Conservation (phyloP, 2,329 filamentous ascomycete genomes). For the Fusarium goolgardi region DNA sequence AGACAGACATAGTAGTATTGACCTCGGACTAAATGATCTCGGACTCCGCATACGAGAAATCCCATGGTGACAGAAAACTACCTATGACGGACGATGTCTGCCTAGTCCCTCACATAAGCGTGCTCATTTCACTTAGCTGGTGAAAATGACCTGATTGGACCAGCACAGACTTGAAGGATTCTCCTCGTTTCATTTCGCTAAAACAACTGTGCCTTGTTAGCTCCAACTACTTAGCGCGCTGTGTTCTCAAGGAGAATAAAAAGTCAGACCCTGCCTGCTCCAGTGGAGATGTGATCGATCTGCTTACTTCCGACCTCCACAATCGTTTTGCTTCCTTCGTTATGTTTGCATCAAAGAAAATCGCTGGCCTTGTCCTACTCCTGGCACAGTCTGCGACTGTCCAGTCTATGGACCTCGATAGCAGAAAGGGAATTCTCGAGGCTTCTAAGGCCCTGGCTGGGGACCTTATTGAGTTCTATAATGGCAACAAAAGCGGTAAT, state of each 20-base stretch:
- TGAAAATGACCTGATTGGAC: neutral
- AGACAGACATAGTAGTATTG: neutral
- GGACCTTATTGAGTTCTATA: constrained; percentile 63
- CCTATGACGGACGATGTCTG: neutral
- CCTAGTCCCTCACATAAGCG: neutral
- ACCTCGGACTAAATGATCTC: neutral
- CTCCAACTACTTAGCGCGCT: neutral
- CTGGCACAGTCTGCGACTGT: constrained; percentile 4
- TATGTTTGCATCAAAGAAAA: constrained; percentile 7
- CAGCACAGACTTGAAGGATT: constrained; percentile 15
- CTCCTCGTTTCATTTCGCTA: constrained; percentile 18
- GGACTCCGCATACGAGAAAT: neutral
- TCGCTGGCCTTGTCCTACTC: constrained; percentile 8
- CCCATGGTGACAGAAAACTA: neutral
- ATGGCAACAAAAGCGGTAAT: constrained; percentile 61
- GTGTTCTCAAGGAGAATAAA: constrained; percentile 2
- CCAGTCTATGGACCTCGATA: constrained; percentile 21
- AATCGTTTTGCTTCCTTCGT: neutral
- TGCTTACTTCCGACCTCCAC: neutral
- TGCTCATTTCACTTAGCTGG: neutral
- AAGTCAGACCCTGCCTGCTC: neutral
- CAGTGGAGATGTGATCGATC: neutral
- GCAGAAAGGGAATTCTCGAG: constrained; percentile 21
- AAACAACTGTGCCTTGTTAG: neutral
- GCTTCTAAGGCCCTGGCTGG: constrained; percentile 55